phyloP scores from a whole-genome alignment of 2,329 filamentous ascomycete species.

The Didymella arachidicola region DNA sequence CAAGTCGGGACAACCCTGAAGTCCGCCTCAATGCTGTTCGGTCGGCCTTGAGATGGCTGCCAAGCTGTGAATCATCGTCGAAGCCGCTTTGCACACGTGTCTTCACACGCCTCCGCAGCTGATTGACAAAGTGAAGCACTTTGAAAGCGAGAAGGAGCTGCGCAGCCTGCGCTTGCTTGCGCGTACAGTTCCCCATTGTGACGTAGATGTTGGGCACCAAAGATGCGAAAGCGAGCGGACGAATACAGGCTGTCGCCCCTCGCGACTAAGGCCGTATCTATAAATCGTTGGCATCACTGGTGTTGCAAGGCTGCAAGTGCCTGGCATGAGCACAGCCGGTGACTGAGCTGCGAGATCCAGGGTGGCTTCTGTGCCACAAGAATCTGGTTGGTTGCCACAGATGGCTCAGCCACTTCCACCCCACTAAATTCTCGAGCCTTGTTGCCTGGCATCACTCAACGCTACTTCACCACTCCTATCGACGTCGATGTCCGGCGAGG shows the following conservation, averaged over 20 bases:
- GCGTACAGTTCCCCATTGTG: constrained; percentile 44
- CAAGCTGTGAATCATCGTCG: constrained; percentile 31
- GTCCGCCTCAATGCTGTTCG: constrained; percentile 39
- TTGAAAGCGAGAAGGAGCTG: constrained; percentile 49
- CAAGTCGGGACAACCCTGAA: constrained; percentile 36
- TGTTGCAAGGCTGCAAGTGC: constrained; percentile 40
- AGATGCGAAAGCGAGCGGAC: constrained; percentile 38
- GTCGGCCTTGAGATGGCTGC: constrained; percentile 29
- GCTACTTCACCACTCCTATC: constrained; percentile 30
- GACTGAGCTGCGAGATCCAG: constrained; percentile 26
- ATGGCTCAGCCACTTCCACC: not conserved
- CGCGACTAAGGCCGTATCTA: constrained; percentile 27
- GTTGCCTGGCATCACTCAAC: constrained; percentile 25
- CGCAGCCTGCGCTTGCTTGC: constrained; percentile 40
- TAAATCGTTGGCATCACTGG: constrained; percentile 33
- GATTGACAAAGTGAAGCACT: constrained; percentile 50
- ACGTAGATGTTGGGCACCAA: constrained; percentile 28
- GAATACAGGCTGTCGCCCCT: constrained; percentile 24
- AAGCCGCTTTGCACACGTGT: constrained; percentile 38
- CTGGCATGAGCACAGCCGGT: constrained; percentile 31
- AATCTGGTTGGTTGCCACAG: constrained; percentile 28
- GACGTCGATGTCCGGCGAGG: constrained; percentile 13
- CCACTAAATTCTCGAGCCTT: not conserved
- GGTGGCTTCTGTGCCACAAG: constrained; percentile 24
- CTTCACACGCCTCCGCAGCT: constrained; percentile 49